Evolutionary conservation across 345 rosid species (phyloP), one percentile per base, ranked within the genome.

Genomic region (Hypericum androsaemum): DNA sequence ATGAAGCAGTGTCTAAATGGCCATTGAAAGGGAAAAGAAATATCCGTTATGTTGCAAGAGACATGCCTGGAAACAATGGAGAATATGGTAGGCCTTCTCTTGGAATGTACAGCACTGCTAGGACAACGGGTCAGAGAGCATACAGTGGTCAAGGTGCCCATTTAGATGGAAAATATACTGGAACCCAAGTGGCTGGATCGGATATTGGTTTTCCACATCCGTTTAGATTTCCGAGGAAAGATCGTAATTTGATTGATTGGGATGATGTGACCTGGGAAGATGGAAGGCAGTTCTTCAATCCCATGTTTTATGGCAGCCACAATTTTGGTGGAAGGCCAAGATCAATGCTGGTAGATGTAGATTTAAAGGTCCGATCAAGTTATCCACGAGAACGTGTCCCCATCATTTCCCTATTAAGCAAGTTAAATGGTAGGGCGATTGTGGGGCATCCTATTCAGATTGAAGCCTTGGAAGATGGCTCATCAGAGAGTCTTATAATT

Each of bases 11-110:
- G 64, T 86, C 96, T 71, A 86, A 80, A 59, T 94, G 99, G 99
- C 88, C 76, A 64, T 70, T 72, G 50, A 94, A 82, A 79, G 82
- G 99, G 58, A 94, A 88, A 72, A 80, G 97, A 69, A 88, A 86
- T 55, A 66, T 71, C 37, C 80, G 99, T 5, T 74, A 79, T 65
- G 76, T 88, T 57, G 61, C 77, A 41, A 82, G 77, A 62, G 67
- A 74, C 56, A 53, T 66, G 35, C 77, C 75, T 52, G 68, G 58
- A 58, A 37, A 63, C 32, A 68, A 57, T 43, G 64, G 58, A 53
- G 66, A 44, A 59, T 56, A 59, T 44, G 56, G 58, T 67, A 78
- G 65, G 57, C 57, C 62, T 37, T 58, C 53, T 53, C 62, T 53
- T 65, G 79, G 79, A 61, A 65, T 61, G 56, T 71, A 65, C 68